Conservation (phyloP, 1,139 yeast species). For the Williopsis jadinii region DNA sequence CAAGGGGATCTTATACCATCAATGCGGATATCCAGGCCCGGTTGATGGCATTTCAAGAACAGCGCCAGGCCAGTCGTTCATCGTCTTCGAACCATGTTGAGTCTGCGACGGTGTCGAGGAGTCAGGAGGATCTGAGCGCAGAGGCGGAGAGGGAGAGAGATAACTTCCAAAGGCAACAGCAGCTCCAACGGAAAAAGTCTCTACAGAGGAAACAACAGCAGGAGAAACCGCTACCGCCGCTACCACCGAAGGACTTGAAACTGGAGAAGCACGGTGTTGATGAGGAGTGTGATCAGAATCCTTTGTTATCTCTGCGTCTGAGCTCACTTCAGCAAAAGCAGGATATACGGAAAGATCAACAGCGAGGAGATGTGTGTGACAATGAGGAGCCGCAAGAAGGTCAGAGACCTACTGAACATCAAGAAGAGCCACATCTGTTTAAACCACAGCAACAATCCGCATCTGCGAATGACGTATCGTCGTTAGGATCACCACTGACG, state of each 20-base stretch:
- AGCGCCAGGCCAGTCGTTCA: constrained; percentile 27
- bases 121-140: too few relatives aligned
- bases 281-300: too few relatives aligned
- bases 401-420: too few relatives aligned
- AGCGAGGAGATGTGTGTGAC: too few relatives aligned
- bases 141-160: neutral
- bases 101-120: neutral
- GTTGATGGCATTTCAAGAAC: constrained; percentile 67
- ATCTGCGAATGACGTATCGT: too few relatives aligned
- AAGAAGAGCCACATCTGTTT: too few relatives aligned
- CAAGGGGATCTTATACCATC: constrained; percentile 22
- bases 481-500: too few relatives aligned
- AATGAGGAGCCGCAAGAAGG: too few relatives aligned
- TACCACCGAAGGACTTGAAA: constrained; percentile 19
- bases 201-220: constrained; percentile 3
- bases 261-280: too few relatives aligned
- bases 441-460: too few relatives aligned
- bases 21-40: constrained; percentile 72
- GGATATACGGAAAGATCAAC: too few relatives aligned
- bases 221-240: constrained; percentile 30
- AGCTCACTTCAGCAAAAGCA: neutral
- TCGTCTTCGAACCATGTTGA: neutral
- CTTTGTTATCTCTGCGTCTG: too few relatives aligned
- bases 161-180: constrained; percentile 38
- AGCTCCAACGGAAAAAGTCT: constrained; percentile 28